Base-by-base conservation (phyloP, 768 basidiomycete species). In the Leccinum variicolor region DNA sequence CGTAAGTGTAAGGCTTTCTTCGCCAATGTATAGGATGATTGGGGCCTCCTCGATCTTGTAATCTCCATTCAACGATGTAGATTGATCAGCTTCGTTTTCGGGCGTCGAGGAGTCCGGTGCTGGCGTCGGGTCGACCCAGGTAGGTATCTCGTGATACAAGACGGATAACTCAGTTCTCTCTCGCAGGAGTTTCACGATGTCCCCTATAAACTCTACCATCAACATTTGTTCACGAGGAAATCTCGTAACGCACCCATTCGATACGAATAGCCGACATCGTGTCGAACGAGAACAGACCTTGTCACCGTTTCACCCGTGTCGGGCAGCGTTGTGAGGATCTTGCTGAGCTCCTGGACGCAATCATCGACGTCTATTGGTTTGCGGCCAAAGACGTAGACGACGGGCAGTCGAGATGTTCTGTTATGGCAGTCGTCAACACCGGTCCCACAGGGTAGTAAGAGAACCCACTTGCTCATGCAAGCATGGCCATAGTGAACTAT, bases 401-500 rank as follows among this genome's bases (percentile, higher is more conserved):
- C 90, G 0, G 95, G 94, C 0, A 98, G 73, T 15, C 94, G 84
- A 23, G 90, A 91, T 11, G 91, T 90, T 62, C 95, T 97, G 56
- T 34, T 19, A 36, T 39, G 29, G 1, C 29, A 4, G n/a, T 52
- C 49, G 41, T 67, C 50, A 47, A 41, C 9, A 23, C 25, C 15
- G 1, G 13, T 43, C 25, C 3, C 19, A 25, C 21, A 3, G 21
- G 4, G 10, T 5, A 14, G 10, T 7, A 41, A 25, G 33, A 19
- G 39, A 41, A 78, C 92, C 62, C 64, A 96, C 94, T 87, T 84
- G 69, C 90, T 93, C 78, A 98, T 83, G 71, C 97, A 99, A 0
- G 96, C 94, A 76, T 97, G 91, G 2, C 96, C 96, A 66, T 97
- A 98, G 67, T 99, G 96, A 3, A 99, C 87, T 60, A 97, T 80